Base-by-base conservation (phyloP, 192 early-diverging fungal species). In the Podila epigama region DNA sequence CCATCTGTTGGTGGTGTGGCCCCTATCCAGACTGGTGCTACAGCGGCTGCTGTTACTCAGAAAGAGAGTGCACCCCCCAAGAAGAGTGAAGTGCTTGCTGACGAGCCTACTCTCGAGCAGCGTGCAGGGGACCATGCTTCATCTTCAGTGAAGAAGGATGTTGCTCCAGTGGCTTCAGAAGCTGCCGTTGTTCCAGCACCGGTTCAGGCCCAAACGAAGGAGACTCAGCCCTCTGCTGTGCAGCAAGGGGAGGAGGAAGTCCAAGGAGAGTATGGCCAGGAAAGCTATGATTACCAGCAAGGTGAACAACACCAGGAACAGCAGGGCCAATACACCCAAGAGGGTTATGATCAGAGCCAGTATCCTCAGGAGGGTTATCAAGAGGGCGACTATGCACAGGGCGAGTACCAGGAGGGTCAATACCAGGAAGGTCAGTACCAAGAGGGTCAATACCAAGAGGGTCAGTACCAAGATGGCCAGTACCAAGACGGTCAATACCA, bases 81-180 rank as follows among this genome's bases (percentile, higher is more conserved):
- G 44, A 8, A 54, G 52, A 32, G 22, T 54, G 52, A 62, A 31
- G 53, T 58, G 2, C 54, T 68, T 41, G 60, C 60, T 27, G 72
- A 77, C 31, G 55, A 58, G 25, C 66, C 72, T 25, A 77, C 72
- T 2, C 32, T 52, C 18, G 71, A 75, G 32, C 70, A 73, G 22
- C 63, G 59, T 34, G 29, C 32, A 2, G 41, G 28, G 18, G 58
- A 66, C 48, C 13, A 15, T n/a, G 15, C 50, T 9, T 22, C 60
- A 39, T 52, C 42, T 2, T 37, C 29, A 15, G 20, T 25, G 32
- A 20, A 33, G 31, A 20, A 2, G 5, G 34, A 2, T 2, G n/a
- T 12, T 9, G 22, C 32, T 29, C 15, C 53, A 33, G 57, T 13
- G 3, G 34, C 34, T 25, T 20, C 39, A 5, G 39, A 37, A 3